These are phyloP conservation scores for Hyphopichia homilentoma DNA, from an alignment of 805 yeast species.

Conservation along the genomic window DNA sequence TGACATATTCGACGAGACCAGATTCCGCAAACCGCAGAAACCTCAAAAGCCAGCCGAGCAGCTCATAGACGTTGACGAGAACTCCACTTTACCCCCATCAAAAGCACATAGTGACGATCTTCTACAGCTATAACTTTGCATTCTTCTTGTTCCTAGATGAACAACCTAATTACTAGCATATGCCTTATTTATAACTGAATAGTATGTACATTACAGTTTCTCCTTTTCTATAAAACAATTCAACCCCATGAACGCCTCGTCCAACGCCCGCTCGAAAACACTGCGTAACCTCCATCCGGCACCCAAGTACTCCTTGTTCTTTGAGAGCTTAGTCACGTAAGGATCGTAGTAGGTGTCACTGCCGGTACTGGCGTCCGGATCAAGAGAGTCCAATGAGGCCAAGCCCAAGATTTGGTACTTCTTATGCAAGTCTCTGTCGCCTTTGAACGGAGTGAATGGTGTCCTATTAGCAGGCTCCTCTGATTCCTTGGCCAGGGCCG, in stretches of 20 bases:
- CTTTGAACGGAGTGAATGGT: constrained; percentile 94
- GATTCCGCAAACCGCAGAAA: too few relatives aligned
- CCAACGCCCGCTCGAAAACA: constrained; percentile 72
- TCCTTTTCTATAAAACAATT: constrained; percentile 68
- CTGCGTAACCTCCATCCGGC: constrained; percentile 76
- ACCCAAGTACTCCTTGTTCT: constrained; percentile 68
- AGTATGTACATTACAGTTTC: constrained; percentile 10
- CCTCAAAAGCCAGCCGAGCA: not conserved
- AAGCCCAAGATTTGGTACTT: constrained; percentile 45
- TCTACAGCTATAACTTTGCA: not conserved
- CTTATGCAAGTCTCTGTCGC: constrained; percentile 64
- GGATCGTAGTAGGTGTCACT: constrained; percentile 51
- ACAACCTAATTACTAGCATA: too few relatives aligned
- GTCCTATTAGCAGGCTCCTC: constrained; percentile 16
- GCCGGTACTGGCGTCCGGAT: constrained; percentile 9
- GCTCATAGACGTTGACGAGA: not conserved
- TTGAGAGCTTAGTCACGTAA: constrained; percentile 46
- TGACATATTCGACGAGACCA: too few relatives aligned
- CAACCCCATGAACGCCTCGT: constrained; percentile 87
- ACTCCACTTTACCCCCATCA: not conserved
- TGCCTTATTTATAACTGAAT: not conserved
- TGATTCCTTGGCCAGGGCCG: constrained; percentile 20
- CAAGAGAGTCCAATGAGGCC: constrained; percentile 17
- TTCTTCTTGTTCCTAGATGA: not conserved
- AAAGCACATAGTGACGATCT: not conserved